phyloP scores from a whole-genome alignment of 2,329 filamentous ascomycete species.

The Aurifilum marmelostoma region DNA sequence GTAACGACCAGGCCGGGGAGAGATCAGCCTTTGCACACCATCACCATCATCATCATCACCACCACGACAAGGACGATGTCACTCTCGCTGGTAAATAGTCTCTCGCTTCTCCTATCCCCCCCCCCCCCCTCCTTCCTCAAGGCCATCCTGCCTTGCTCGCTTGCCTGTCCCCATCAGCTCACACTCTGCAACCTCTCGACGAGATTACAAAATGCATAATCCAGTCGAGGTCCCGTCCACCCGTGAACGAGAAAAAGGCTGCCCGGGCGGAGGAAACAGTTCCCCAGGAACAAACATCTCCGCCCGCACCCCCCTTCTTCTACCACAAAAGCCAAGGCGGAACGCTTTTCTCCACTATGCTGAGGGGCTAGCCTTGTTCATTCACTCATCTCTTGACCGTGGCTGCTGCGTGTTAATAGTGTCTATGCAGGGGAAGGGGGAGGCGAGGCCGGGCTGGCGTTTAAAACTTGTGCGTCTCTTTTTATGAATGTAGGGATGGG shows the following conservation, averaged over 20 bases:
- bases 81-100: neutral
- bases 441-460: too few species aligned
- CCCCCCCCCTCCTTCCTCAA: neutral
- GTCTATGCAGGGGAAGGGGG: neutral
- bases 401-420: neutral
- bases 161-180: neutral
- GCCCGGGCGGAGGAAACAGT: neutral
- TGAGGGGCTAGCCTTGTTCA: neutral
- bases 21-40: neutral
- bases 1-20: neutral
- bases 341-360: neutral
- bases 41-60: too few species aligned
- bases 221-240: neutral
- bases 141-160: too few species aligned
- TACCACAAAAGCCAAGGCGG: neutral
- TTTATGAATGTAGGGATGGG: neutral
- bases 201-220: neutral
- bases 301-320: too few species aligned
- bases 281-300: neutral
- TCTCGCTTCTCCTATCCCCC: too few species aligned
- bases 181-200: neutral
- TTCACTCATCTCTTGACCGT: neutral
- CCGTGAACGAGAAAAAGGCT: too few species aligned
- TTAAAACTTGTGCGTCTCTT: too few species aligned
- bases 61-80: too few species aligned